phyloP scores from a whole-genome alignment of 495 filamentous ascomycete genomes.

The Aspergillus carlsbadensis region DNA sequence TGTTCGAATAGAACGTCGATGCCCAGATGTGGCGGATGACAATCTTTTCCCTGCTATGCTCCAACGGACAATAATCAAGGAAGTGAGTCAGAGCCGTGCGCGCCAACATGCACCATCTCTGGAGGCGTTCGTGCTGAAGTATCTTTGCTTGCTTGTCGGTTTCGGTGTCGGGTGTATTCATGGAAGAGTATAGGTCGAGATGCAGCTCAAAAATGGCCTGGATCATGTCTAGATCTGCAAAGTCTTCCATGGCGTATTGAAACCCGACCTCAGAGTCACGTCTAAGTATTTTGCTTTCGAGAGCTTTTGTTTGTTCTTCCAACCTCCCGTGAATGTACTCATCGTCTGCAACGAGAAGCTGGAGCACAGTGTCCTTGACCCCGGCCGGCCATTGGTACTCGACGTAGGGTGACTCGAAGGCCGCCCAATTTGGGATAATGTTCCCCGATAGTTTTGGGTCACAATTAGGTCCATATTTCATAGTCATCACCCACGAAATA shows the following conservation, averaged over 20 bases:
- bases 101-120: slow-evolving; percentile 73
- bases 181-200: slow-evolving; percentile 76
- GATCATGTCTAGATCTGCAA: slow-evolving; percentile 52
- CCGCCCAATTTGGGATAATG: slow-evolving; percentile 22
- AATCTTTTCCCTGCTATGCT: slow-evolving; percentile 28
- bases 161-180: slow-evolving; percentile 71
- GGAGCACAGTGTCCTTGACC: slow-evolving; percentile 68
- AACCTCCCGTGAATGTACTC: slow-evolving; percentile 63
- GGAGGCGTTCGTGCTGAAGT: slow-evolving; percentile 66
- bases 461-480: no score
- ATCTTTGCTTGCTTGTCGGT: slow-evolving; percentile 57
- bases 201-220: slow-evolving; percentile 87
- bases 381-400: slow-evolving; percentile 66
- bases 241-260: slow-evolving; percentile 27
- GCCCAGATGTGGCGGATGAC: slow-evolving; percentile 78
- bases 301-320: slow-evolving; percentile 38
- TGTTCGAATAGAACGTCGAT: slow-evolving; percentile 69
- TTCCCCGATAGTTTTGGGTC: no score
- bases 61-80: slow-evolving; percentile 36
- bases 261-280: slow-evolving; percentile 17
- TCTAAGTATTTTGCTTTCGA: slow-evolving; percentile 36
- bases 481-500: no score
- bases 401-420: slow-evolving; percentile 55
- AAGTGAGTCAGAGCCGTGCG: slow-evolving; percentile 56
- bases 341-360: slow-evolving; percentile 66